Conservation (phyloP, 768 basidiomycete genomes). For the Trametes cubensis region DNA sequence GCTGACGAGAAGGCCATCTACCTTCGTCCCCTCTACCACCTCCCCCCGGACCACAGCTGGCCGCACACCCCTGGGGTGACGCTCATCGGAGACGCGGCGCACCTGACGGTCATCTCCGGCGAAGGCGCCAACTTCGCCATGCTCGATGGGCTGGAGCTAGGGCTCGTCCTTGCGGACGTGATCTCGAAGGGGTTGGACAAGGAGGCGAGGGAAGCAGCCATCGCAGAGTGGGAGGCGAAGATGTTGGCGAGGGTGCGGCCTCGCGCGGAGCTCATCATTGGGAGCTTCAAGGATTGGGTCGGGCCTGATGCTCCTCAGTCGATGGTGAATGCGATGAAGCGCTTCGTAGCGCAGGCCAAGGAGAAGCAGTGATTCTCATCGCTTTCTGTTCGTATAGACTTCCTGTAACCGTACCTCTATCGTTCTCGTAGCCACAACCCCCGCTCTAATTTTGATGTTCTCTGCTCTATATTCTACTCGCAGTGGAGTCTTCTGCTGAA, state of each 20-base stretch:
- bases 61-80: slow-evolving; percentile 8
- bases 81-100: slow-evolving; percentile 37
- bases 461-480: no score
- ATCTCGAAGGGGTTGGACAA: slow-evolving; percentile 1
- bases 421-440: no score
- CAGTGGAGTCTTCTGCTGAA: no score
- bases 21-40: slow-evolving; percentile 16
- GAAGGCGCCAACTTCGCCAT: slow-evolving; percentile 43
- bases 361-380: no score
- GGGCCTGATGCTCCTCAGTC: slow-evolving; percentile 1
- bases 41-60: slow-evolving; percentile 21
- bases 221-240: slow-evolving; percentile 8
- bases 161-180: slow-evolving; percentile 14
- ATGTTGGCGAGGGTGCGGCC: slow-evolving; percentile 1
- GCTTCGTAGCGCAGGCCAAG: no score
- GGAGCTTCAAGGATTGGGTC: slow-evolving; percentile 1
- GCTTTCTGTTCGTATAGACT: no score
- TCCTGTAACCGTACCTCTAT: no score
- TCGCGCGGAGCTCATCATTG: background rate
- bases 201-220: slow-evolving; percentile 5
- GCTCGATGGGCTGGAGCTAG: slow-evolving; percentile 31
- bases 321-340: background rate
- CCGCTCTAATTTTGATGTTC: no score
- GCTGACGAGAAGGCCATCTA: slow-evolving; percentile 2
- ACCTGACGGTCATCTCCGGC: slow-evolving; percentile 42